Percentiles rank a stretch among this genome's conserved stretches.
These are phyloP conservation scores for Cicer cuneatum DNA, from an alignment of 306 rosid genomes.

Conservation along the genomic window DNA sequence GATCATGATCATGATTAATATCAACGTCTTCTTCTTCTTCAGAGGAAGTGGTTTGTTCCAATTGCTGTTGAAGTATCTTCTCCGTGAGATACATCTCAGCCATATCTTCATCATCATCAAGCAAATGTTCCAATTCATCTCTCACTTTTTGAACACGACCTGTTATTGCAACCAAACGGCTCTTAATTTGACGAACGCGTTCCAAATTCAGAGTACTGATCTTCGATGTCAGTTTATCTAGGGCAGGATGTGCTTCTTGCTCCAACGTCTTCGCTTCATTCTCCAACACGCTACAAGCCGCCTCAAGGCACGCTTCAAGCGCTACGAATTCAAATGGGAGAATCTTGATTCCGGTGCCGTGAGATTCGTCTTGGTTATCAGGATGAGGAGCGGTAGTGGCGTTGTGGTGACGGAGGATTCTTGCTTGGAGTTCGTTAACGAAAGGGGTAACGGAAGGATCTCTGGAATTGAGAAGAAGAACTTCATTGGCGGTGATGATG, in stretches of 20 bases:
- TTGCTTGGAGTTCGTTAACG: constrained; percentile 71
- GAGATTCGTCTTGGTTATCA: constrained; percentile 42
- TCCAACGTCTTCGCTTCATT: constrained; percentile 90
- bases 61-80: constrained; percentile 67
- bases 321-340: constrained; percentile 93
- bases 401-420: constrained; percentile 69
- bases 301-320: constrained; percentile 90
- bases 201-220: constrained; percentile 97
- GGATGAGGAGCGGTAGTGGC: constrained; percentile 51
- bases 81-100: constrained; percentile 97
- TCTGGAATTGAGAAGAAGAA: constrained; percentile 77
- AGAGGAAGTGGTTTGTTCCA: constrained; percentile 63
- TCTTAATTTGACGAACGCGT: constrained; percentile 94
- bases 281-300: constrained; percentile 83
- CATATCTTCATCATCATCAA: constrained; percentile 97
- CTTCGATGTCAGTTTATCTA: constrained; percentile 93
- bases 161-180: constrained; percentile 94
- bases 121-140: constrained; percentile 93
- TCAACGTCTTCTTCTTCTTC: not conserved
- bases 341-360: constrained; percentile 76
- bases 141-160: constrained; percentile 97
- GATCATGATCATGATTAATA: constrained; percentile 36
- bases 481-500: constrained; percentile 87
- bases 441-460: constrained; percentile 95
- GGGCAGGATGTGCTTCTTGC: constrained; percentile 96